Conservation (phyloP, 495 filamentous ascomycete genomes). For the Letharia columbiana region DNA sequence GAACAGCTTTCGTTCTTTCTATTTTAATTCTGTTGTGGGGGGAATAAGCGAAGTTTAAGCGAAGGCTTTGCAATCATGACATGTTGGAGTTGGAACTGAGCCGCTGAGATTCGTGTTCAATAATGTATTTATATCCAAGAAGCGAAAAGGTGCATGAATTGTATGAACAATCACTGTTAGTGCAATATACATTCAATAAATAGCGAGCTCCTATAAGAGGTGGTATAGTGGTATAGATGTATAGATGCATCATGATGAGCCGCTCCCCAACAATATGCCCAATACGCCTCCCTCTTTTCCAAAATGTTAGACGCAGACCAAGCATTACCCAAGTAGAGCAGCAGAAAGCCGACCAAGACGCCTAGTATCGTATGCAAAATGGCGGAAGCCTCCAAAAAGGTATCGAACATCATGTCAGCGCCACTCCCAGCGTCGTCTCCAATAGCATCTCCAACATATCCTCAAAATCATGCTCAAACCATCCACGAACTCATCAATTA, state of each 20-base stretch:
- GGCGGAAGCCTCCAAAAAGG: not conserved
- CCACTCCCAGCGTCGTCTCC: not conserved
- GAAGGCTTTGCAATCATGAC: too few relatives aligned
- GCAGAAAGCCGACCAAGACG: not conserved
- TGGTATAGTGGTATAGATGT: too few relatives aligned
- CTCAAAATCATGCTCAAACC: not conserved
- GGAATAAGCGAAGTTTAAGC: too few relatives aligned
- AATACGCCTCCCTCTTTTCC: not conserved
- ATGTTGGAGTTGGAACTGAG: too few relatives aligned
- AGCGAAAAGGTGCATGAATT: not conserved
- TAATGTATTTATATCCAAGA: too few relatives aligned
- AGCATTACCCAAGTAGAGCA: not conserved
- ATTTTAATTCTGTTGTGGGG: too few relatives aligned
- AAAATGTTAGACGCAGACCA: not conserved
- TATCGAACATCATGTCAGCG: not conserved
- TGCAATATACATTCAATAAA: not conserved
- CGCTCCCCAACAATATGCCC: not conserved
- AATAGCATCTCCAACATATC: not conserved
- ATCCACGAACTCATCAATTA: not conserved
- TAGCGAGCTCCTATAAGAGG: not conserved
- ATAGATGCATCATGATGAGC: not conserved
- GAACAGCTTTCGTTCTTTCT: too few relatives aligned
- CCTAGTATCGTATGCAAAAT: not conserved
- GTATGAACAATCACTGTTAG: not conserved
- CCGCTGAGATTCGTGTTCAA: too few relatives aligned